Evolutionary conservation across 371 early-diverging fungal genomes (phyloP).

Genomic region (Syncephalastrum racemosum): DNA sequence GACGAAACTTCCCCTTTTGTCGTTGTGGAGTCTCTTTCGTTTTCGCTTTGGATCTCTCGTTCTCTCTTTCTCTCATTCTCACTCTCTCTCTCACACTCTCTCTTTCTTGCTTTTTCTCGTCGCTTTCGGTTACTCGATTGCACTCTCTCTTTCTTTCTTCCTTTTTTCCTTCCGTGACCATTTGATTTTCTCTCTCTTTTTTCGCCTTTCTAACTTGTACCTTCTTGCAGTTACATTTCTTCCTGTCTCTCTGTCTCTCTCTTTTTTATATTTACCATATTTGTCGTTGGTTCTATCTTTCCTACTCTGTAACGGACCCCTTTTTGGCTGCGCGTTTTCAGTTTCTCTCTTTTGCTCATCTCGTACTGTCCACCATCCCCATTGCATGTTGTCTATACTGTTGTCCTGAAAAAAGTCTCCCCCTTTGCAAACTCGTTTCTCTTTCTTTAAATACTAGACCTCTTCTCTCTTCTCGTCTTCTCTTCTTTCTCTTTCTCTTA

Average conservation of each 20-base stretch:
- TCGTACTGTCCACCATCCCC: slow-evolving; percentile 1
- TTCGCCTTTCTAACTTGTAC: not conserved
- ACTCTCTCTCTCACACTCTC: not conserved
- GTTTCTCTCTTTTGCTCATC: not conserved
- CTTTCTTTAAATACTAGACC: slow-evolving; percentile 1
- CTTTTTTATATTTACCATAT: slow-evolving; percentile 3
- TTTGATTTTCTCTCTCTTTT: not conserved
- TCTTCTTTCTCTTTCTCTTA: not conserved
- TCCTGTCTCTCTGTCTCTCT: slow-evolving; percentile 5
- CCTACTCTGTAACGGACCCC: not conserved
- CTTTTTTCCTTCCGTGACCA: not conserved
- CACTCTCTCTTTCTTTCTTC: not conserved
- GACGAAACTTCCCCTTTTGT: too few relatives aligned
- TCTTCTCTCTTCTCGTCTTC: not conserved
- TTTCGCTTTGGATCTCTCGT: not conserved
- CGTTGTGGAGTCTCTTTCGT: too few relatives aligned
- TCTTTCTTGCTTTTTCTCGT: not conserved
- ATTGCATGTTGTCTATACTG: slow-evolving; percentile 13
- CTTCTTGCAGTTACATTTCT: slow-evolving; percentile 5
- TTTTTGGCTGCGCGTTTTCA: not conserved
- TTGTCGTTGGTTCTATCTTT: slow-evolving; percentile 6
- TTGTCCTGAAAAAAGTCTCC: slow-evolving; percentile 5
- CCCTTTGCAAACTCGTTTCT: slow-evolving; percentile 1
- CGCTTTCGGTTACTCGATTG: not conserved
- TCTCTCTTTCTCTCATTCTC: not conserved